phyloP scores from a whole-genome alignment of 1,284 basidiomycete genomes.

The Takashimella koratensis region DNA sequence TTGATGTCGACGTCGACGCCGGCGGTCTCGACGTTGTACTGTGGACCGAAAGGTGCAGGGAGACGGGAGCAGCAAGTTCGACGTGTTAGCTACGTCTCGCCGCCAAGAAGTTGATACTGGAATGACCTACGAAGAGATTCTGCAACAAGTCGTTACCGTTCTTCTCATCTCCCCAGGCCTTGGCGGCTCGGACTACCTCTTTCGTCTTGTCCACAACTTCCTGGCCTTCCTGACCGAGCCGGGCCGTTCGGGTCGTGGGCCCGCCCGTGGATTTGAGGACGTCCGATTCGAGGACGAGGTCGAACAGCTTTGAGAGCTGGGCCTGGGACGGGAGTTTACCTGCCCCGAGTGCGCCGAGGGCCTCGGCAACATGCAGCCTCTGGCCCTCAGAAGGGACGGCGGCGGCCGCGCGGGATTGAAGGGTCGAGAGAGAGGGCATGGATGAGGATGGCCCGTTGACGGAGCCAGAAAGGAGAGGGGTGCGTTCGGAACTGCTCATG shows the following conservation, averaged over 20 bases:
- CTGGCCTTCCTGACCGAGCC: slow-evolving; percentile 41
- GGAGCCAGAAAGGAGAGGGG: slow-evolving; percentile 36
- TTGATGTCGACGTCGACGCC: slow-evolving; percentile 40
- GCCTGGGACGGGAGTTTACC: slow-evolving; percentile 48
- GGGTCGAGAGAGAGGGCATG: slow-evolving; percentile 23
- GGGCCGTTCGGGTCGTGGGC: slow-evolving; percentile 35
- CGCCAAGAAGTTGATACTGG: too few species aligned
- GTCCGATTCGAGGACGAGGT: slow-evolving; percentile 39
- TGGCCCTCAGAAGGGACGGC: slow-evolving; percentile 26
- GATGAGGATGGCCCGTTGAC: slow-evolving; percentile 18
- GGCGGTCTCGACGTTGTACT: slow-evolving; percentile 38
- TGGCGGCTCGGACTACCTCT: slow-evolving; percentile 37
- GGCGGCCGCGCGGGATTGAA: slow-evolving; percentile 12
- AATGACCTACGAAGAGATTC: slow-evolving; percentile 43
- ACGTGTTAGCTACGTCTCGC: too few species aligned
- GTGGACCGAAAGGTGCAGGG: background rate
- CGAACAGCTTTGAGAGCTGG: slow-evolving; percentile 42
- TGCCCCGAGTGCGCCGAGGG: slow-evolving; percentile 41
- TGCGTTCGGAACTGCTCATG: slow-evolving; percentile 35
- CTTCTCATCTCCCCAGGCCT: slow-evolving; percentile 46
- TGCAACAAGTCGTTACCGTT: slow-evolving; percentile 50
- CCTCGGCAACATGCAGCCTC: slow-evolving; percentile 36
- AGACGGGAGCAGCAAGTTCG: too few species aligned
- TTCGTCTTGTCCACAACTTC: slow-evolving; percentile 40
- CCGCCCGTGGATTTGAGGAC: slow-evolving; percentile 44